Conservation (phyloP, 768 basidiomycete genomes). For the Leucocoprinus birnbaumii region DNA sequence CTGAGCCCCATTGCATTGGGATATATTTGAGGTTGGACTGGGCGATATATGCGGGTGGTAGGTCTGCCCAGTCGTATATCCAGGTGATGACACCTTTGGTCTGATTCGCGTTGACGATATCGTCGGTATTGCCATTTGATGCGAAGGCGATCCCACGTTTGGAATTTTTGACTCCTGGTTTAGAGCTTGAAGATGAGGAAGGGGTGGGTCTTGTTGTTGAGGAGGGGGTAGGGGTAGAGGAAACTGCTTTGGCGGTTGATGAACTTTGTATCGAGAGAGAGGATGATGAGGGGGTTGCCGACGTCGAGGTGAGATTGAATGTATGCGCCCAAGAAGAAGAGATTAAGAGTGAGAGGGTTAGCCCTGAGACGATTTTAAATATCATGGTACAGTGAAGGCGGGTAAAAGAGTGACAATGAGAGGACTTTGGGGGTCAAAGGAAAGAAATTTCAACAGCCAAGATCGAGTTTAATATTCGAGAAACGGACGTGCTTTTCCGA, state of each 20-base stretch:
- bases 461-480: conserved; percentile 16
- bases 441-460: not conserved
- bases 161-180: conserved; percentile 29
- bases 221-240: conserved; percentile 15
- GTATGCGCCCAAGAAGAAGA: conserved; percentile 2
- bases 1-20: conserved; percentile 54
- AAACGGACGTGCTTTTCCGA: conserved; percentile 12
- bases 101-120: conserved; percentile 43
- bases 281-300: not conserved
- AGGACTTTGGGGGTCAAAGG: not conserved
- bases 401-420: not conserved
- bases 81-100: conserved; percentile 40
- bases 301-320: not conserved
- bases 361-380: not conserved
- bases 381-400: not conserved
- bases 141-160: conserved; percentile 47
- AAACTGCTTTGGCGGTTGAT: conserved; percentile 2
- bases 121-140: conserved; percentile 34
- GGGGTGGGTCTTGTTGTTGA: not conserved
- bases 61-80: conserved; percentile 55
- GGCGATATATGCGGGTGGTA: conserved; percentile 39
- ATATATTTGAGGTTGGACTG: conserved; percentile 43
- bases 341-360: not conserved
- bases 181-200: conserved; percentile 14
- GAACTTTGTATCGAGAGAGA: not conserved